phyloP scores from a whole-genome alignment of 2,329 filamentous ascomycete species.

The Colletotrichum chrysophilum region DNA sequence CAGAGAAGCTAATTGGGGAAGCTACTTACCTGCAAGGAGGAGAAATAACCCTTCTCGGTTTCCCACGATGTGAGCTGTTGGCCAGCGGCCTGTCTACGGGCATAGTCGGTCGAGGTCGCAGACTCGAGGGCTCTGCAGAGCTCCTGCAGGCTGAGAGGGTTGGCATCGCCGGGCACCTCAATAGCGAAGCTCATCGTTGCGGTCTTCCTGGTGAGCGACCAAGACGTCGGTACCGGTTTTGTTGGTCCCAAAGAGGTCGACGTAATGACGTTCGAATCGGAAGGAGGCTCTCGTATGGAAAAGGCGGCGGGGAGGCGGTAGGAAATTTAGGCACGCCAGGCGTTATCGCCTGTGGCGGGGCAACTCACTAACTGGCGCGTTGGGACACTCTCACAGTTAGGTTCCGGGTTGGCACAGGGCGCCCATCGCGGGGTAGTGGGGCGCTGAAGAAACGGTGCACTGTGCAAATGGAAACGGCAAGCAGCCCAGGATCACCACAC shows the following conservation, averaged over 20 bases:
- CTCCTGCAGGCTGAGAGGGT: slow-evolving; percentile 67
- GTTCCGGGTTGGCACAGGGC: not conserved
- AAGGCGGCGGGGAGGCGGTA: slow-evolving; percentile 3
- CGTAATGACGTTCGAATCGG: not conserved
- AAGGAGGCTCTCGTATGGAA: not conserved
- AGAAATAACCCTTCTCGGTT: slow-evolving; percentile 68
- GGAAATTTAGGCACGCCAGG: slow-evolving; percentile 13
- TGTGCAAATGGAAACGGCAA: not conserved
- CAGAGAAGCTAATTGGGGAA: not conserved
- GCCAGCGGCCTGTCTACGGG: slow-evolving; percentile 69
- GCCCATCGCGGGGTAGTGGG: slow-evolving; percentile 19
- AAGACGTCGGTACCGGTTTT: slow-evolving; percentile 2
- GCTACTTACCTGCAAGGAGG: slow-evolving; percentile 66
- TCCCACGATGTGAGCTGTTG: slow-evolving; percentile 79
- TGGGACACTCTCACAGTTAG: not conserved
- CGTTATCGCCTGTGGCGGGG: slow-evolving; percentile 15
- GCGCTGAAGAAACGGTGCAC: slow-evolving; percentile 8
- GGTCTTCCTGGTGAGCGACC: slow-evolving; percentile 14
- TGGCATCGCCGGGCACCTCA: slow-evolving; percentile 84
- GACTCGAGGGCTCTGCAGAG: slow-evolving; percentile 69
- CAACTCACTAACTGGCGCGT: not conserved
- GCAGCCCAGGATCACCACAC: not conserved
- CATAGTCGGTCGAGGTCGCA: slow-evolving; percentile 66
- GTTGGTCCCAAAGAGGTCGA: not conserved
- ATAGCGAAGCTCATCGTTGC: slow-evolving; percentile 70